Evolutionary conservation across 495 filamentous ascomycete species (phyloP).

Genomic region (Friedmanniomyces endolithicus): DNA sequence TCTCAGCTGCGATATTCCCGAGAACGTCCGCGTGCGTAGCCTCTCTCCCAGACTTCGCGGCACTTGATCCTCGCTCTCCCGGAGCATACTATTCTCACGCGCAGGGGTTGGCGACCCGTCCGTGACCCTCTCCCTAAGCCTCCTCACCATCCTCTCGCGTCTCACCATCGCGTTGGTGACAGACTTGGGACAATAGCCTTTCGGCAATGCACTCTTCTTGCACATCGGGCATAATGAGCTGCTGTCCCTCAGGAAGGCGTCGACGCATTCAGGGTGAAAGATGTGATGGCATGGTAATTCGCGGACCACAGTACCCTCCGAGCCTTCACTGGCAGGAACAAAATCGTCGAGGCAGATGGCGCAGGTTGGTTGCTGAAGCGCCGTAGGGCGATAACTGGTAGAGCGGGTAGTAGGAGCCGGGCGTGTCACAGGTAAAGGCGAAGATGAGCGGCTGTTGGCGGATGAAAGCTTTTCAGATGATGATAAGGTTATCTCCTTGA

Average conservation of each 20-base stretch:
- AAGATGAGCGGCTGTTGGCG: conserved; percentile 18
- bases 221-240: conserved; percentile 81
- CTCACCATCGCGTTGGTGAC: conserved; percentile 79
- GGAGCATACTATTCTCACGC: not conserved
- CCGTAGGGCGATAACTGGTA: conserved; percentile 1
- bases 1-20: not conserved
- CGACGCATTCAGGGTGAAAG: conserved; percentile 82
- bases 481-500: not conserved
- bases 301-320: conserved; percentile 50
- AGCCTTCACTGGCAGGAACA: conserved; percentile 35
- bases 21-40: not conserved
- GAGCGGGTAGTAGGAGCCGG: conserved; percentile 4
- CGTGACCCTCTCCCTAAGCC: conserved; percentile 16
- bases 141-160: conserved; percentile 42
- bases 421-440: conserved; percentile 15
- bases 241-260: conserved; percentile 55
- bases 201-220: conserved; percentile 60
- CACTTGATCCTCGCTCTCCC: not conserved
- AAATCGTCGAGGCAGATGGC: conserved; percentile 81
- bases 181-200: conserved; percentile 47
- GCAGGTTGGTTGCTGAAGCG: conserved; percentile 59
- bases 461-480: conserved; percentile 23
- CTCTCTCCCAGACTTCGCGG: not conserved
- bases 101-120: not conserved
- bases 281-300: conserved; percentile 83